Evolutionary conservation across 768 basidiomycete species (phyloP).

Genomic region (Rhizopogon vulgaris): DNA sequence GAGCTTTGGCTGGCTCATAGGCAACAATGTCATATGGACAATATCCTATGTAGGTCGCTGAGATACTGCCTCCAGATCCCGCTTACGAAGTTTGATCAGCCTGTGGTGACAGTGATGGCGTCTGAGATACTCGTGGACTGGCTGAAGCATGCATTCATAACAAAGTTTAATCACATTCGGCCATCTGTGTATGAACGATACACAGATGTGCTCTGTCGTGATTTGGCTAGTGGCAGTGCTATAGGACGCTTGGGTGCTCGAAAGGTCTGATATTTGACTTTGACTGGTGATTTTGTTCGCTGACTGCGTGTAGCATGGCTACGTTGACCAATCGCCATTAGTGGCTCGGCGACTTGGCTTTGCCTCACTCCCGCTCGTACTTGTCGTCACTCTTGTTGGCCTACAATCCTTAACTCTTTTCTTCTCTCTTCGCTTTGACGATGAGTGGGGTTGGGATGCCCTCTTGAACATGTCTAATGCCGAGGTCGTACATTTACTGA

Average conservation of each 20-base stretch:
- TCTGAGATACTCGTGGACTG: conserved; percentile 97
- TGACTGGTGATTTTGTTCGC: conserved; percentile 1
- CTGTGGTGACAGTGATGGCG: conserved; percentile 82
- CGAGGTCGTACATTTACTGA: conserved; percentile 47
- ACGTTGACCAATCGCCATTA: conserved; percentile 93
- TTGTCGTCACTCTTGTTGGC: conserved; percentile 71
- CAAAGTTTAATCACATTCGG: conserved; percentile 98
- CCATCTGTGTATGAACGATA: conserved; percentile 94
- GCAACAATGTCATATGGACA: conserved; percentile 76
- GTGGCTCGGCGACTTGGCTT: conserved; percentile 93
- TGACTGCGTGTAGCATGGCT: conserved; percentile 55
- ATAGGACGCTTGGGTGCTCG: conserved; percentile 60
- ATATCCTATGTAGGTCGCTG: conserved; percentile 74
- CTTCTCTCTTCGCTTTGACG: conserved; percentile 38
- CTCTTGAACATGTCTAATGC: conserved; percentile 33
- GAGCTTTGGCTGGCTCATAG: conserved; percentile 80
- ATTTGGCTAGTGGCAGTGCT: conserved; percentile 76
- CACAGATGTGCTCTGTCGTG: conserved; percentile 91
- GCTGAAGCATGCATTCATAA: conserved; percentile 99
- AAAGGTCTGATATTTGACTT: conserved; percentile 43
- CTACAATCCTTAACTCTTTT: conserved; percentile 63
- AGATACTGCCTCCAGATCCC: neutral
- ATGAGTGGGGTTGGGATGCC: conserved; percentile 37
- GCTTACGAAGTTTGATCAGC: conserved; percentile 39
- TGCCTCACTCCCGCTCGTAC: conserved; percentile 86